Evolutionary conservation across 2,329 filamentous ascomycete species (phyloP), one percentile per base, ranked within the genome.

Genomic region (Sphaerulina populicola): DNA sequence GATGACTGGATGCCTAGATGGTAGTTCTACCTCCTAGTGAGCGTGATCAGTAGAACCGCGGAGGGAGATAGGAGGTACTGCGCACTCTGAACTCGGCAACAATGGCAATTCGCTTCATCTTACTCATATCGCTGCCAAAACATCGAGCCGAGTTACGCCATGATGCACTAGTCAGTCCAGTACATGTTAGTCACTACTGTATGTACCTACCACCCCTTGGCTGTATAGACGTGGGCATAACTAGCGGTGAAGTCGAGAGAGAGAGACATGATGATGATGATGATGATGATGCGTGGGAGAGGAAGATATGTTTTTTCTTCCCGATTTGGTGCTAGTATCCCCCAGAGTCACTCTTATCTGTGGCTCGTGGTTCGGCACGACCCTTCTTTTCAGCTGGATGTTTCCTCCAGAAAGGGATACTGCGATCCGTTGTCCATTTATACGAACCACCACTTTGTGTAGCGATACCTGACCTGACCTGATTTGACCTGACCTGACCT

Each of bases 361-460:
- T 3, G 39, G 11, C 39, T 11, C 39, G 18, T 21, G 33, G 31
- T 21, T 14, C 23, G 44, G 44, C 30, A 23, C 44, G 44, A 23
- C 21, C 44, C 35, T 38, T 9, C 36, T 7, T 27, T 30, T 14
- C 31, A 18, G 6, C 46, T 41, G 46, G 46, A 48, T 42, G 23
- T 42, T 33, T 39, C 38, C 46, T 41, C 46, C 46, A 27, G 31
- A 48, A 41, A 38, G 14, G 46, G 46, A 48, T 33, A 27, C 46
- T 35, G 39, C 44, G 44, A 47, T 47, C 44, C 44, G 36, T 23
- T 30, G 37, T 31, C 44, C 36, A 12, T 27, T 38, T 10, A 23
- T 38, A 31, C 44, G 39, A 41, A 41, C 39, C 39, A 41, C 27
- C 39, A 41, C 27, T 8, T 6, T 23, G 5, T 8, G 21, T 41